A percentile compares a stretch with the other conserved stretches of the same genome.
Conservation (phyloP, 2,329 filamentous ascomycete genomes). For the Thielaviopsis ethacetica region DNA sequence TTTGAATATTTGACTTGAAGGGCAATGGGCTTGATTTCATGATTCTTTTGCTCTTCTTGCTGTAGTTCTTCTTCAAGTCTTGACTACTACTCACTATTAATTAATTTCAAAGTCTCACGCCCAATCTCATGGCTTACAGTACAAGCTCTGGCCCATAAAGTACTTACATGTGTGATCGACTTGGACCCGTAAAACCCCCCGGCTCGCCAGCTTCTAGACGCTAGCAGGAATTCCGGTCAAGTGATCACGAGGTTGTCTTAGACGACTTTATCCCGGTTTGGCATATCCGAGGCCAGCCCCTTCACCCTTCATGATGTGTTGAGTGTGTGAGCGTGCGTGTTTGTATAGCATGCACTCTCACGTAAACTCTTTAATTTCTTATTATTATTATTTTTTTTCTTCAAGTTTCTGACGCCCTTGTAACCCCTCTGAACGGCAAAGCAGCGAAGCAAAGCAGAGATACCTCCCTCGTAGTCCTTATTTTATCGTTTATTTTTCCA, state of each 20-base stretch:
- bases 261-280: conserved; percentile 12
- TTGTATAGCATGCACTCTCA: not conserved
- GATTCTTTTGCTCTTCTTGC: no score
- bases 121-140: no score
- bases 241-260: conserved; percentile 6
- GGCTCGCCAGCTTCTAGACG: not conserved
- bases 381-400: not conserved
- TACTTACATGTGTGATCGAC: not conserved
- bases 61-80: no score
- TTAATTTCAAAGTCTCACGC: no score
- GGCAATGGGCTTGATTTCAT: no score
- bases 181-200: not conserved
- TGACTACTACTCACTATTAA: no score
- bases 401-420: not conserved
- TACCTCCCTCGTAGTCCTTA: not conserved
- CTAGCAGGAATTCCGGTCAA: not conserved
- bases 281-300: conserved; percentile 11
- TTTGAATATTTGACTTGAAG: no score
- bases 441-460: not conserved
- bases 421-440: not conserved
- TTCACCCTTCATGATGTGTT: not conserved
- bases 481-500: not conserved
- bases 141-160: not conserved
- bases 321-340: not conserved
- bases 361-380: not conserved